phyloP scores from a whole-genome alignment of 768 basidiomycete species.

The Chalciporus chontae region DNA sequence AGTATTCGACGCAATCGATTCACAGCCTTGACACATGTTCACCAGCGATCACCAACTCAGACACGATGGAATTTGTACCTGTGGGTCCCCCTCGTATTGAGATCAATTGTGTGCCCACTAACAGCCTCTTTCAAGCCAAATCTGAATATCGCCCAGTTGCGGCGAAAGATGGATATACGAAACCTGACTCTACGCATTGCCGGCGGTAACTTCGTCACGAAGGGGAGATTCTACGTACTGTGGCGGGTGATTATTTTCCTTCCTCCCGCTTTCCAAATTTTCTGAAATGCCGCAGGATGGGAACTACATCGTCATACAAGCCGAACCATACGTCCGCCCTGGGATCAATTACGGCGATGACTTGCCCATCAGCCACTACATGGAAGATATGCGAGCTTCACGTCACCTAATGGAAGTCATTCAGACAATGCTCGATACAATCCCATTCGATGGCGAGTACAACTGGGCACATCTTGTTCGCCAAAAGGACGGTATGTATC shows the following conservation, averaged over 20 bases:
- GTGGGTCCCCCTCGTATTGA: constrained; percentile 23
- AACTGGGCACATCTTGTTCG: constrained; percentile 35
- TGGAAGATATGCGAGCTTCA: constrained; percentile 22
- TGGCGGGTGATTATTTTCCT: constrained; percentile 22
- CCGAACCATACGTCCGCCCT: constrained; percentile 27
- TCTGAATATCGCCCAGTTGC: constrained; percentile 20
- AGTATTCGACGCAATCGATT: constrained; percentile 6
- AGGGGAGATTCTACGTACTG: constrained; percentile 24
- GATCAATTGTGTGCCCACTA: not conserved
- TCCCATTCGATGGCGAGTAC: constrained; percentile 27
- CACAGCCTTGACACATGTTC: constrained; percentile 25
- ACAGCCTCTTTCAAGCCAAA: constrained; percentile 12
- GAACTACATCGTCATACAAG: constrained; percentile 27
- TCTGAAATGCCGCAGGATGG: constrained; percentile 23
- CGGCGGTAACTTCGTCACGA: not conserved
- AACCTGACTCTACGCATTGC: constrained; percentile 20
- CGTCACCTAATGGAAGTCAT: constrained; percentile 28
- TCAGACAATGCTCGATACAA: constrained; percentile 32
- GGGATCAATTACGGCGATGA: not conserved
- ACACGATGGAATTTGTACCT: constrained; percentile 26
- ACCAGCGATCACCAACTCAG: not conserved
- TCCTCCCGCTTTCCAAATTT: not conserved
- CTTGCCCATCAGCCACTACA: not conserved
- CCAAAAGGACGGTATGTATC: constrained; percentile 24
- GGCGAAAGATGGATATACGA: constrained; percentile 23